A percentile compares a stretch with the other conserved stretches of the same genome.
These are phyloP conservation scores for Leccinum incarnatum DNA, from an alignment of 768 basidiomycete genomes.

Conservation along the genomic window DNA sequence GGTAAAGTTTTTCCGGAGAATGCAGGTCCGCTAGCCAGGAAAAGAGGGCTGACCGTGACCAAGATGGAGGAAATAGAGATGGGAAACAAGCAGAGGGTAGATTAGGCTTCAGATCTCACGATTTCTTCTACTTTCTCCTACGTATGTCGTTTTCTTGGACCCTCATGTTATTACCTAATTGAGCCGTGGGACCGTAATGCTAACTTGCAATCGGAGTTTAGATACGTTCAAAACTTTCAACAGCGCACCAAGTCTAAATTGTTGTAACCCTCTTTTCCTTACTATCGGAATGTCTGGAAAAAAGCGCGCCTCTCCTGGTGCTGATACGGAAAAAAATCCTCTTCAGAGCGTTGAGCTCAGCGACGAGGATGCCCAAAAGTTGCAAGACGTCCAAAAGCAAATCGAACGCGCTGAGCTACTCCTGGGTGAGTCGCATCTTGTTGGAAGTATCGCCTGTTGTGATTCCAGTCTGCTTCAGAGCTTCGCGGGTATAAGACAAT, in stretches of 20 bases:
- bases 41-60: slow-evolving; percentile 31
- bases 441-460: slow-evolving; percentile 1
- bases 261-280: slow-evolving; percentile 3
- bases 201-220: slow-evolving; percentile 29
- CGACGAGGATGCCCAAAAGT: slow-evolving; percentile 69
- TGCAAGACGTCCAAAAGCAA: slow-evolving; percentile 64
- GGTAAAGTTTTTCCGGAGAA: slow-evolving; percentile 38
- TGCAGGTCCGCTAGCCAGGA: slow-evolving; percentile 37
- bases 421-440: slow-evolving; percentile 51
- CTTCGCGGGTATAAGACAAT: slow-evolving; percentile 58
- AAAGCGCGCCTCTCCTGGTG: slow-evolving; percentile 80
- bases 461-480: slow-evolving; percentile 42
- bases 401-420: slow-evolving; percentile 68
- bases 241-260: slow-evolving; percentile 2
- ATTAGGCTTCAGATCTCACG: slow-evolving; percentile 36
- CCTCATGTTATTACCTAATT: slow-evolving; percentile 8
- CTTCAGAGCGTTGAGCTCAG: slow-evolving; percentile 64
- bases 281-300: slow-evolving; percentile 39
- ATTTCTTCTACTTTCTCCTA: background rate
- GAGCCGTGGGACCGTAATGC: slow-evolving; percentile 3
- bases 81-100: slow-evolving; percentile 76
- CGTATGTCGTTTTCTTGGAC: background rate
- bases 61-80: slow-evolving; percentile 75
- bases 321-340: slow-evolving; percentile 69
- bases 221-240: slow-evolving; percentile 24